Evolutionary conservation across 305 asterid genomes (phyloP).

Genomic region (Solanum chacoense): DNA sequence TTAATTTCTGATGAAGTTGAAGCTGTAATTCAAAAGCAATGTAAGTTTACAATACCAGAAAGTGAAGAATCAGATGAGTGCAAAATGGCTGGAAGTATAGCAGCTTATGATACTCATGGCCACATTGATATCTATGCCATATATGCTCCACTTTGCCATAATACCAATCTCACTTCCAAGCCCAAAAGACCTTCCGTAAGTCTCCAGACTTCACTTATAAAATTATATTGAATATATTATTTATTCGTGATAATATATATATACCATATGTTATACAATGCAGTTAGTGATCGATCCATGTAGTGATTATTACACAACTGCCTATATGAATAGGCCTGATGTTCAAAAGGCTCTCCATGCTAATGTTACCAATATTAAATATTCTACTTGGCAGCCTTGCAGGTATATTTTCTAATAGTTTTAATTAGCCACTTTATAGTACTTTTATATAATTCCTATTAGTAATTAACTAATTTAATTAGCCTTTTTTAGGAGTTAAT

Average conservation of each 20-base stretch:
- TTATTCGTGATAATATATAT: background rate
- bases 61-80: slow-evolving; percentile 25
- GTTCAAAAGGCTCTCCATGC: slow-evolving; percentile 80
- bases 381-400: slow-evolving; percentile 54
- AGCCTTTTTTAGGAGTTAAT: background rate
- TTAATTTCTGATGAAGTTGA: slow-evolving; percentile 28
- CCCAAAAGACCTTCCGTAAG: slow-evolving; percentile 32
- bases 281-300: slow-evolving; percentile 56
- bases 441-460: background rate
- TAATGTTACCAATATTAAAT: slow-evolving; percentile 45
- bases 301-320: slow-evolving; percentile 37
- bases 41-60: slow-evolving; percentile 33
- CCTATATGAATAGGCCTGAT: slow-evolving; percentile 58
- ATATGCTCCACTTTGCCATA: slow-evolving; percentile 39
- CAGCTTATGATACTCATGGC: background rate
- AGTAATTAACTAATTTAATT: background rate
- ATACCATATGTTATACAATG: background rate
- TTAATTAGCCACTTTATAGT: background rate
- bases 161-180: slow-evolving; percentile 19
- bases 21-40: slow-evolving; percentile 16
- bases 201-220: background rate
- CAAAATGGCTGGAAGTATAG: slow-evolving; percentile 16
- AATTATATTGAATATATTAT: background rate
- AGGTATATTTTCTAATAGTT: slow-evolving; percentile 23
- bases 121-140: slow-evolving; percentile 36